These are phyloP conservation scores for Eimeria tenella DNA, from an alignment of 169 alveolate genomes.

Conservation along the genomic window DNA sequence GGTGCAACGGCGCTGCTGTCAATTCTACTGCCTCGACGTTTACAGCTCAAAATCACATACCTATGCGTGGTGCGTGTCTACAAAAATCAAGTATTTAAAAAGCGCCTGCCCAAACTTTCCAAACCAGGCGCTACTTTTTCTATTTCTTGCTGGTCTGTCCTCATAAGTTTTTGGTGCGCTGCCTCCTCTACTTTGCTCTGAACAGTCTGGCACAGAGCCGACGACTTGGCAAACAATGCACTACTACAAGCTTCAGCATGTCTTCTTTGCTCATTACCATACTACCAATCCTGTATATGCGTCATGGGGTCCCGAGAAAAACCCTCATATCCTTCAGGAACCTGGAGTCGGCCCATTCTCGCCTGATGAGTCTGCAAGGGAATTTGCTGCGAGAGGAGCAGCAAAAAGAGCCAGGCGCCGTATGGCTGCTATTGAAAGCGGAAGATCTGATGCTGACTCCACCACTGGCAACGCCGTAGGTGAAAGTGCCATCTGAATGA, in stretches of 20 bases:
- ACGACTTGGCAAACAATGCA: constrained; percentile 71
- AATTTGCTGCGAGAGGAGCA: constrained; percentile 72
- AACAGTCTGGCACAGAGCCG: constrained; percentile 33
- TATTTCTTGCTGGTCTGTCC: background rate
- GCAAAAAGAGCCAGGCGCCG: constrained; percentile 65
- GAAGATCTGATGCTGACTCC: background rate
- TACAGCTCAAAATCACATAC: constrained; percentile 57
- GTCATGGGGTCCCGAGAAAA: constrained; percentile 48
- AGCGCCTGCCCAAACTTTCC: background rate
- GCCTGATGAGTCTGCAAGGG: constrained; percentile 60
- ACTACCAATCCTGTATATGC: constrained; percentile 75
- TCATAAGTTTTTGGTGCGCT: background rate
- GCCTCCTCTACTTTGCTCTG: background rate
- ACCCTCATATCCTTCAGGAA: constrained; percentile 55
- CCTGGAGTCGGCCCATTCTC: constrained; percentile 36
- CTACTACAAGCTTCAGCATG: constrained; percentile 77
- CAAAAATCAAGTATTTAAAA: background rate
- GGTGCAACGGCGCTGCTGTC: constrained; percentile 35
- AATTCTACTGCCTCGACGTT: constrained; percentile 50
- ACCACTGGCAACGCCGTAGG: constrained; percentile 1
- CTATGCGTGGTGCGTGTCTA: constrained; percentile 39
- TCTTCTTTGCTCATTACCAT: constrained; percentile 74
- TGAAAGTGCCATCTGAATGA: background rate
- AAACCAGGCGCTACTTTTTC: background rate
- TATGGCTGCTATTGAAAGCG: constrained; percentile 61